Base-by-base conservation (phyloP, 495 filamentous ascomycete species). In the Tetracladium marchalianum region DNA sequence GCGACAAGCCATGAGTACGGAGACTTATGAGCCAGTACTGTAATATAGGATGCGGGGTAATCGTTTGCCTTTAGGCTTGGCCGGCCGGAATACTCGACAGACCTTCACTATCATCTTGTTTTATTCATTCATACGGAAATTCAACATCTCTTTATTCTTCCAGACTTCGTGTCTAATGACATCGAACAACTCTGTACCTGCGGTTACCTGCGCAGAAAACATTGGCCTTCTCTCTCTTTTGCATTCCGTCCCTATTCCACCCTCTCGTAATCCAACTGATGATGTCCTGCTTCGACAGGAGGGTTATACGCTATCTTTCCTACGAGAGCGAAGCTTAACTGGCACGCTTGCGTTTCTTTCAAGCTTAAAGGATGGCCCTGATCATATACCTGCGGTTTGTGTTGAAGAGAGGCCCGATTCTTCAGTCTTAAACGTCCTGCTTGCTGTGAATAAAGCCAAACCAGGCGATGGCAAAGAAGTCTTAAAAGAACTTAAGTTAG, bases 331-430 rank as follows among this genome's bases (percentile, higher is more conserved):
- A 9, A 43, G 39, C 36, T 36, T 69, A 33, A 44, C 60, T 5
- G 46, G 51, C 22, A 58, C 55, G 1, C 45, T 72, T n/a, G 63
- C 66, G 15, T 70, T 69, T 32, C 56, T 72, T 17, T 57, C 63
- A 9, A 53, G 54, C 1, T 16, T 61, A 13, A 62, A 60, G 12
- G 61, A 68, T 45, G 43, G 62, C 27, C 39, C 43, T 6, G 33
- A 54, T 11, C 56, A 64, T 43, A 61, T 72, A 11, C 58, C 63
- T 5, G 69, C 68, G 7, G 44, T 59, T 7, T 65, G 63, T 31
- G 38, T 70, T 31, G 62, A 70, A 27, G 66, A 71, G 44, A 41
- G 44, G 9, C 17, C 50, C 0, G 10, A 47, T 4, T 50, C 50
- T 4, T n/a, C 12, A 18, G 34, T 44, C 41, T 41, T 69, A 10